Evolutionary conservation across 1,139 yeast genomes (phyloP).

Genomic region (Kodamaea ohmeri): DNA sequence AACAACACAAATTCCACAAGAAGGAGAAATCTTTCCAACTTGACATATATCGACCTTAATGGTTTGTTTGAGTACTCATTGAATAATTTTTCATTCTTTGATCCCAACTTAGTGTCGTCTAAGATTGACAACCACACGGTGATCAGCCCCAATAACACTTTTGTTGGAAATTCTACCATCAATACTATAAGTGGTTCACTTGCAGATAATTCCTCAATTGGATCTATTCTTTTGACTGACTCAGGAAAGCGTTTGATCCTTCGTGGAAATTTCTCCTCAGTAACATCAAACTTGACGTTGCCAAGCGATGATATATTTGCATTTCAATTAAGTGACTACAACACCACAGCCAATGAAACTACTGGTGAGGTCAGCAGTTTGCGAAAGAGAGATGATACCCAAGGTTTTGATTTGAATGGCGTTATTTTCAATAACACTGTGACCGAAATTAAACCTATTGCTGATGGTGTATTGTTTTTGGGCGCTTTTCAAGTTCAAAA

Average conservation of each 20-base stretch:
- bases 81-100: constrained; percentile 58
- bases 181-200: constrained; percentile 59
- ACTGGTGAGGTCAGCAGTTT: constrained; percentile 14
- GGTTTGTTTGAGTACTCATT: constrained; percentile 82
- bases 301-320: constrained; percentile 29
- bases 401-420: constrained; percentile 22
- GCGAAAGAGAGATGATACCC: constrained; percentile 24
- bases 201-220: constrained; percentile 41
- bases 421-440: constrained; percentile 33
- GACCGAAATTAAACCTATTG: constrained; percentile 21
- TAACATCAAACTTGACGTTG: constrained; percentile 25
- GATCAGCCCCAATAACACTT: constrained; percentile 32
- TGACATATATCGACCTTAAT: constrained; percentile 45
- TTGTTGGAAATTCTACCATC: constrained; percentile 67
- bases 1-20: constrained; percentile 33
- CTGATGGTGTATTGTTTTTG: constrained; percentile 26
- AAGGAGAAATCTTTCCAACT: constrained; percentile 14
- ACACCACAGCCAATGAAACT: constrained; percentile 34
- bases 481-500: constrained; percentile 33
- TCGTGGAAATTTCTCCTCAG: constrained; percentile 50
- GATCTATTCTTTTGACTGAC: constrained; percentile 29
- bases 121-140: constrained; percentile 26
- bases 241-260: constrained; percentile 28
- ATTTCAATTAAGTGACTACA: constrained; percentile 29
- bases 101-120: constrained; percentile 27